Conservation (phyloP, 192 early-diverging fungal species). For the Spizellomyces sp. region DNA sequence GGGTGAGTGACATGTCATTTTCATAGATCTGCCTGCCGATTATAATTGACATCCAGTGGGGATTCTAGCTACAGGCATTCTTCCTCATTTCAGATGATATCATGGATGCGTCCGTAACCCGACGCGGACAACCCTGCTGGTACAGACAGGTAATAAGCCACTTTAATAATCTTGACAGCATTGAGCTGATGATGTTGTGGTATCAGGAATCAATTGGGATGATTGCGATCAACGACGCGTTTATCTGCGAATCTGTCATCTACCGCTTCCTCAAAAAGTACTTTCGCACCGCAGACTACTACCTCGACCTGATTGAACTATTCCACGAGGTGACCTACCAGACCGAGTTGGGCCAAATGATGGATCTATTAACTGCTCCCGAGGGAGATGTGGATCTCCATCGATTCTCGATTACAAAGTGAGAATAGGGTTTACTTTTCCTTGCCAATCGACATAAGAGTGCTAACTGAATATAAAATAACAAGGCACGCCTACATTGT, state of each 20-base stretch:
- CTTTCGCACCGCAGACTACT: constrained; percentile 83
- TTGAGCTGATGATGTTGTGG: background rate
- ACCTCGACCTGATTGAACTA: constrained; percentile 89
- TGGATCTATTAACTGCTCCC: constrained; percentile 98
- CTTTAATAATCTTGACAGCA: constrained; percentile 6
- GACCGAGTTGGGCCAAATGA: constrained; percentile 96
- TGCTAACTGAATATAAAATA: background rate
- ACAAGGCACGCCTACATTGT: constrained; percentile 87
- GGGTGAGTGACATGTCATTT: constrained; percentile 51
- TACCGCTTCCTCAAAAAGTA: constrained; percentile 95
- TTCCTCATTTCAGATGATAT: constrained; percentile 99
- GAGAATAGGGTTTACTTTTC: constrained; percentile 4
- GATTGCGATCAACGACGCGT: constrained; percentile 95
- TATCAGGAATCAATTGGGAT: constrained; percentile 67
- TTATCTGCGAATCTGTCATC: constrained; percentile 90
- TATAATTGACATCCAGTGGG: background rate
- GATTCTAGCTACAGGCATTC: constrained; percentile 89
- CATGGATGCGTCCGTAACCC: constrained; percentile 95
- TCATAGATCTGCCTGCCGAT: background rate
- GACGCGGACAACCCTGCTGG: constrained; percentile 97
- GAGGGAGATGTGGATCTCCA: constrained; percentile 91
- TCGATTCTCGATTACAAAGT: constrained; percentile 92
- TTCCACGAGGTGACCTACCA: constrained; percentile 96
- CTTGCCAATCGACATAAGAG: background rate
- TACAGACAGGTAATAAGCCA: constrained; percentile 60